Evolutionary conservation across 2,329 filamentous ascomycete genomes (phyloP).

Genomic region (Colletotrichum lini): DNA sequence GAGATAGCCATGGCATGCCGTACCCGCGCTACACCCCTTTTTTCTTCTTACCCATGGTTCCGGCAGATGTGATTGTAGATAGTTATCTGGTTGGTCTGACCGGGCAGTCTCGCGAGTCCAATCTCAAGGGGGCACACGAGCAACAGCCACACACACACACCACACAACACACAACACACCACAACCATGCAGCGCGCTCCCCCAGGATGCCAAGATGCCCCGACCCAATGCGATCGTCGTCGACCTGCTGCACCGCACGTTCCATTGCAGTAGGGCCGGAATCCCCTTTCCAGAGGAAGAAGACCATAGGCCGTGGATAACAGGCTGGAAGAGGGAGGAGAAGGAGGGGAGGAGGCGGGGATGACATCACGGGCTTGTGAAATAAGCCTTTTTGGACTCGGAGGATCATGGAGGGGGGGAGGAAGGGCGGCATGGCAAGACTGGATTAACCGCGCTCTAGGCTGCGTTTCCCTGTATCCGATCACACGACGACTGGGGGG

Average conservation of each 20-base stretch:
- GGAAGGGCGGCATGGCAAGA: too few species aligned
- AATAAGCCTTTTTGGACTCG: constrained; percentile 32
- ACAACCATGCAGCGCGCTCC: constrained; percentile 5
- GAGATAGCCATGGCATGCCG: constrained; percentile 1
- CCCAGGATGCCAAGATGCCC: constrained; percentile 1
- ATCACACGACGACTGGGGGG: background rate
- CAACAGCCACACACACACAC: background rate
- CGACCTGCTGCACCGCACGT: constrained; percentile 7
- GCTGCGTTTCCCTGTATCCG: constrained; percentile 5
- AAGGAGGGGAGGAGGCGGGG: background rate
- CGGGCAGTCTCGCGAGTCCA: background rate
- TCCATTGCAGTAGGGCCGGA: constrained; percentile 8
- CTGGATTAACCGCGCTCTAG: constrained; percentile 18
- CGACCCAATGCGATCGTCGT: background rate
- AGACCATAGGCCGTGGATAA: too few species aligned
- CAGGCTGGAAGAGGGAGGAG: background rate
- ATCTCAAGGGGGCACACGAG: background rate
- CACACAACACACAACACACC: too few species aligned
- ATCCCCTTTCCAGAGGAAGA: too few species aligned
- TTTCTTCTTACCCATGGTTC: background rate
- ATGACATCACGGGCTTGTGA: constrained; percentile 33
- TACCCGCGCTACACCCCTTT: background rate
- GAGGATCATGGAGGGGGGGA: background rate
- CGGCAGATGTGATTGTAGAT: too few species aligned
- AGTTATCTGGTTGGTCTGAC: too few species aligned